Percentiles rank a stretch among this genome's conserved stretches.
Conservation (phyloP, 2,329 filamentous ascomycete genomes). For the Xylariales sp. region DNA sequence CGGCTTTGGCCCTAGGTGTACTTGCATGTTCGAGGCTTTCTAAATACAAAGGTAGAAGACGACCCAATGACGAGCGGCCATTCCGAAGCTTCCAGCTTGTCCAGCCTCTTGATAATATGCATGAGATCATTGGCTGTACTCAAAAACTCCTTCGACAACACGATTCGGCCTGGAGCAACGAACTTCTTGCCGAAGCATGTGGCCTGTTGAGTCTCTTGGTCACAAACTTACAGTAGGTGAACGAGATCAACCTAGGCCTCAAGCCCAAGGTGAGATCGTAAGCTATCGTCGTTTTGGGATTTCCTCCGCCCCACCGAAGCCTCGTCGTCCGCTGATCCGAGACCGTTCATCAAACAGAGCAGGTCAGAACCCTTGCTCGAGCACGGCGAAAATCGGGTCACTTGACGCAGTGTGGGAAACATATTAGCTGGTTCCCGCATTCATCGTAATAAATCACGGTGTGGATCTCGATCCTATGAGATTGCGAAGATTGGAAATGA, state of each 20-base stretch:
- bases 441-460: neutral
- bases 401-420: neutral
- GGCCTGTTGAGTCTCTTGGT: neutral
- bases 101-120: neutral
- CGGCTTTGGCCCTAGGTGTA: neutral
- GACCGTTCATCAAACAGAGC: conserved; percentile 7
- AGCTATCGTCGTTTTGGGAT: conserved; percentile 1
- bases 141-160: neutral
- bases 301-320: conserved; percentile 3
- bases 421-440: neutral
- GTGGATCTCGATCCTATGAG: conserved; percentile 10
- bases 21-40: no score
- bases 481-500: conserved; percentile 7
- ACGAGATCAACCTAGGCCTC: neutral
- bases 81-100: neutral
- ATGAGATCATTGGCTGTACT: neutral
- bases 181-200: neutral
- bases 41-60: no score
- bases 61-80: no score
- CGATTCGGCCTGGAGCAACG: neutral
- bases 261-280: neutral
- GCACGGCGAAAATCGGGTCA: conserved; percentile 9
- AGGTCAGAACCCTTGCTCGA: neutral
- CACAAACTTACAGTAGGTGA: neutral
- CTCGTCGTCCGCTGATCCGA: conserved; percentile 5